A percentile compares a stretch with the other conserved stretches of the same genome.
Evolutionary conservation across 2,329 filamentous ascomycete species (phyloP).

Genomic region (Alternaria gaisen): DNA sequence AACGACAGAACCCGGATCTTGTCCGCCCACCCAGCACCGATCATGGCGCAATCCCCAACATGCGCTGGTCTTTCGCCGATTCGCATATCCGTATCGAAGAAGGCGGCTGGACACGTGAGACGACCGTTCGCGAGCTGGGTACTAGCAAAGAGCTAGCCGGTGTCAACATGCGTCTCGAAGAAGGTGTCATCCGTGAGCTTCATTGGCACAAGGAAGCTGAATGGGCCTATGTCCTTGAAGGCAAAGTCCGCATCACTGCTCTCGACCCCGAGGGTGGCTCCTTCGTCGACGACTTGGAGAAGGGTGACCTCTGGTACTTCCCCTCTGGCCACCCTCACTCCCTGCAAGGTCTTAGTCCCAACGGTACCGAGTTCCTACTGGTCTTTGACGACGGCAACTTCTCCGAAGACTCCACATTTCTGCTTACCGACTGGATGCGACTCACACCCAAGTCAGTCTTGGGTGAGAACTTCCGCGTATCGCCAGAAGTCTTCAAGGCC

Average conservation of each 20-base stretch:
- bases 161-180: slow-evolving; percentile 80
- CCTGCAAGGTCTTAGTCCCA: slow-evolving; percentile 73
- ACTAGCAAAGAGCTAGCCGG: slow-evolving; percentile 75
- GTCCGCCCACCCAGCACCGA: slow-evolving; percentile 78
- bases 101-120: slow-evolving; percentile 80
- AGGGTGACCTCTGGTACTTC: slow-evolving; percentile 85
- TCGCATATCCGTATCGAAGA: slow-evolving; percentile 66
- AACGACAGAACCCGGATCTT: slow-evolving; percentile 75
- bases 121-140: slow-evolving; percentile 71
- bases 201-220: slow-evolving; percentile 86
- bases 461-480: slow-evolving; percentile 77
- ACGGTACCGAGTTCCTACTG: slow-evolving; percentile 71
- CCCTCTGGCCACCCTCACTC: slow-evolving; percentile 80
- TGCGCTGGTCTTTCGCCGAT: slow-evolving; percentile 69
- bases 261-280: slow-evolving; percentile 78
- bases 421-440: slow-evolving; percentile 77
- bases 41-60: slow-evolving; percentile 73
- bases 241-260: slow-evolving; percentile 74
- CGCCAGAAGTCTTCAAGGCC: slow-evolving; percentile 73
- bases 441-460: slow-evolving; percentile 77
- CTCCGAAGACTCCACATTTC: slow-evolving; percentile 73
- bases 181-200: slow-evolving; percentile 77
- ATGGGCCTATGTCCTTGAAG: slow-evolving; percentile 78
- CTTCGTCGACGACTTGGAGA: slow-evolving; percentile 78
- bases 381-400: slow-evolving; percentile 69